These are phyloP conservation scores for Clarireedia hainanense DNA, from an alignment of 2,329 filamentous ascomycete genomes.

Conservation along the genomic window DNA sequence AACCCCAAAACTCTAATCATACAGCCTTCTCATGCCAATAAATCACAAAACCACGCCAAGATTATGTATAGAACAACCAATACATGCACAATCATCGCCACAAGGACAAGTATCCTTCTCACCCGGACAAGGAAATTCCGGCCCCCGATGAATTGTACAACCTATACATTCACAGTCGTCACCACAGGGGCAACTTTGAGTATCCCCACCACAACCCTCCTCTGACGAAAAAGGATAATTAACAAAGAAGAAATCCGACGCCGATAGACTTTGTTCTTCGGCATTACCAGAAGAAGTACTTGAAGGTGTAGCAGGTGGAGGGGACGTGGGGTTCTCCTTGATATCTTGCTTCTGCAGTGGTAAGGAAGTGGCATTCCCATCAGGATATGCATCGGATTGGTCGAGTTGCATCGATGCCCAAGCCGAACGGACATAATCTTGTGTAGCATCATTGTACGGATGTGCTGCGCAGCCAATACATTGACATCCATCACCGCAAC, in stretches of 20 bases:
- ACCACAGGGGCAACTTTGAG: conserved; percentile 47
- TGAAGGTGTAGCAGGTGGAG: conserved; percentile 23
- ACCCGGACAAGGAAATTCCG: conserved; percentile 28
- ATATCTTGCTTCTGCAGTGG: not conserved
- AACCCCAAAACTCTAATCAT: too few species aligned
- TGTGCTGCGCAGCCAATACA: conserved; percentile 62
- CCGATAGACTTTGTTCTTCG: conserved; percentile 41
- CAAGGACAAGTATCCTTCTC: conserved; percentile 45
- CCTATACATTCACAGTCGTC: conserved; percentile 52
- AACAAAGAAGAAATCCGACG: conserved; percentile 52
- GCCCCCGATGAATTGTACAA: conserved; percentile 43
- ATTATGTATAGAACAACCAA: conserved; percentile 47
- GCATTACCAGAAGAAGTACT: conserved; percentile 23
- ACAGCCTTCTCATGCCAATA: not conserved
- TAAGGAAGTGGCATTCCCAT: conserved; percentile 6
- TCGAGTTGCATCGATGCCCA: conserved; percentile 24
- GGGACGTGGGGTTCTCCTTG: conserved; percentile 16
- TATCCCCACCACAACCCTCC: conserved; percentile 41
- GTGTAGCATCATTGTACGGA: conserved; percentile 58
- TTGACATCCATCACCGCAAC: conserved; percentile 57
- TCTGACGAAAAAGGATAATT: conserved; percentile 40
- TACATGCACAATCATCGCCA: conserved; percentile 49
- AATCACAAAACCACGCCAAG: not conserved
- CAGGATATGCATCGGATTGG: conserved; percentile 11
- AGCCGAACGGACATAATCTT: conserved; percentile 44